Base-by-base conservation (phyloP, 2,329 filamentous ascomycete species). In the Madurella fahalii region DNA sequence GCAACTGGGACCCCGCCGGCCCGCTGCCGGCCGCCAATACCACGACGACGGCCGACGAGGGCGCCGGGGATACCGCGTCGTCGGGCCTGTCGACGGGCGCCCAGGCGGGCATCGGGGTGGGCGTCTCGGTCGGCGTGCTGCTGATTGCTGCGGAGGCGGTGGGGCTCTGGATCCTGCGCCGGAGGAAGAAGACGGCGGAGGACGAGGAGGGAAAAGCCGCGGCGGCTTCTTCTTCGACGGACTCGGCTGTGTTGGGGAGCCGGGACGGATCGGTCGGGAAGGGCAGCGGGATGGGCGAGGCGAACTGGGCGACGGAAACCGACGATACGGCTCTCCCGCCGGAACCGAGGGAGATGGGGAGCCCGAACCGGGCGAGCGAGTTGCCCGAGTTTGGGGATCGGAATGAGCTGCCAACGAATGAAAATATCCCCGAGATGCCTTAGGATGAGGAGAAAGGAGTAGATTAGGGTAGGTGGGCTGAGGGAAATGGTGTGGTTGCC, bases 31-130 rank as follows among this genome's bases (percentile, higher is more conserved):
- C 20, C 9, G 20, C 41, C 9, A 54, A 54, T 17, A 46, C 42
- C 13, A 50, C 53, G 9, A 40, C 43, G 49, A 42, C 25, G 44
- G 9, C 44, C 15, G n/a, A 40, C 4, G 40, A 30, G 15, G 18
- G 17, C 18, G 37, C 32, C n/a, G 31, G 9, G 34, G 34, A 37
- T 2, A 9, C 34, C 11, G 34, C 11, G 34, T 15, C 9, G 34
- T 37, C 34, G 11, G 52, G 62, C 1, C 62, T 71, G 5, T 67
- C 64, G 50, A 56, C 63, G 1, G 68, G 67, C 16, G 68, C 65
- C 52, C 70, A 68, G 56, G 64, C 63, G 1, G 67, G 69, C 9
- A 60, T 70, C 52, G 64, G 66, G 16, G 64, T 69, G 9, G 68
- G 69, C 25, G 67, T 67, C 5, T 58, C 63, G 3, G 31, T 71